Percentiles rank a stretch among this genome's conserved stretches.
These are phyloP conservation scores for Picea glauca DNA, from an alignment of 75 land plant species.

Conservation along the genomic window DNA sequence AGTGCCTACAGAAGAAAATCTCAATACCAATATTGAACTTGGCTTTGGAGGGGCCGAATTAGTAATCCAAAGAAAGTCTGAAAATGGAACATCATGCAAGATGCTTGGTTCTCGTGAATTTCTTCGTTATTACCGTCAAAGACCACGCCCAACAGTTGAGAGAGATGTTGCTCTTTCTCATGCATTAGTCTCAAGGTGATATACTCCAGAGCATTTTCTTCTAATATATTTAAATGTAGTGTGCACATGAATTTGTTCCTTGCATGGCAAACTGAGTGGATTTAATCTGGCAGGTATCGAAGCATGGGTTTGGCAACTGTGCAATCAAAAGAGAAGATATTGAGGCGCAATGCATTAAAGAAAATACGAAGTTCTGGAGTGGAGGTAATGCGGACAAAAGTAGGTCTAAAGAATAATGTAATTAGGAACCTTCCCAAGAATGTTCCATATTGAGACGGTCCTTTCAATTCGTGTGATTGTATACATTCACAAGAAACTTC, in stretches of 20 bases:
- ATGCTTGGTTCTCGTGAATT: slow-evolving; percentile 85
- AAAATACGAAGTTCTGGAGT: slow-evolving; percentile 53
- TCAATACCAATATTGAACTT: slow-evolving; percentile 35
- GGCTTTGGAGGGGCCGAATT: slow-evolving; percentile 74
- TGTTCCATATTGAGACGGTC: slow-evolving; percentile 44
- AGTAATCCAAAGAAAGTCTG: slow-evolving; percentile 35
- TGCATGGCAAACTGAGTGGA: not conserved
- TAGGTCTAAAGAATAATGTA: slow-evolving; percentile 90
- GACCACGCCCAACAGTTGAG: slow-evolving; percentile 66
- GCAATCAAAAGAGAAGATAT: slow-evolving; percentile 47
- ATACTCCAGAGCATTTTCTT: not conserved
- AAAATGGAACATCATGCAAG: slow-evolving; percentile 24
- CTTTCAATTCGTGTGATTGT: too few species aligned
- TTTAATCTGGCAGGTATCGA: slow-evolving; percentile 52
- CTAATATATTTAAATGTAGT: not conserved
- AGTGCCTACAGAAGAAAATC: slow-evolving; percentile 36
- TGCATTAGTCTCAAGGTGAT: slow-evolving; percentile 73
- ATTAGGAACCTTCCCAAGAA: slow-evolving; percentile 90
- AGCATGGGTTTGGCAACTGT: slow-evolving; percentile 92
- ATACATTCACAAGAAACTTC: too few species aligned
- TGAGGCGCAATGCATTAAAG: slow-evolving; percentile 61
- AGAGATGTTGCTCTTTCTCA: slow-evolving; percentile 51
- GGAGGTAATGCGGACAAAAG: slow-evolving; percentile 77
- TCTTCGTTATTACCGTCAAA: slow-evolving; percentile 76
- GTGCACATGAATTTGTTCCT: not conserved